Conservation (phyloP, 116 monocot genomes). For the Phalaenopsis hybrid region DNA sequence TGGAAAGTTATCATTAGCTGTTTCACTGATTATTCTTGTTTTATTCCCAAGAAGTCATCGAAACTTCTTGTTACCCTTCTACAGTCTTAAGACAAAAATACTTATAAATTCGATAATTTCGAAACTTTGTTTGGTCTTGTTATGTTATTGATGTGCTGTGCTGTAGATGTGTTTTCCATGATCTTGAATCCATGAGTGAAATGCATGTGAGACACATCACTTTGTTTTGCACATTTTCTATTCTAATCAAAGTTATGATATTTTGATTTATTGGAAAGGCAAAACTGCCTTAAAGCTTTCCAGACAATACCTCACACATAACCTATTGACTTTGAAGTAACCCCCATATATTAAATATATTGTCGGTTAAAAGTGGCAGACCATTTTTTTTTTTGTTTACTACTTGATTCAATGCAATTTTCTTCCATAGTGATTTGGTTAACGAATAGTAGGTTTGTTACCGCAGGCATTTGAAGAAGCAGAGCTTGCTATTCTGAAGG, state of each 20-base stretch:
- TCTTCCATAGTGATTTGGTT: not conserved
- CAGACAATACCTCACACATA: not conserved
- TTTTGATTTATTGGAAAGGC: not conserved
- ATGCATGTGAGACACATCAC: too few relatives aligned
- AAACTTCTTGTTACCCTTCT: too few relatives aligned
- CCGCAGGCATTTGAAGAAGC: constrained; percentile 93
- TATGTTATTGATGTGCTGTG: too few relatives aligned
- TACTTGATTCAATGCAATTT: not conserved
- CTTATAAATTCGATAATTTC: too few relatives aligned
- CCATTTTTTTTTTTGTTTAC: not conserved
- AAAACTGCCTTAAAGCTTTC: not conserved
- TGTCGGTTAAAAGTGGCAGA: not conserved
- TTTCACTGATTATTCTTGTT: too few relatives aligned
- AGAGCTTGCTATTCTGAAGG: constrained; percentile 87
- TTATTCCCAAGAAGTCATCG: too few relatives aligned
- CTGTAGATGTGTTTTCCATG: too few relatives aligned
- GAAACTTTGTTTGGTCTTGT: too few relatives aligned
- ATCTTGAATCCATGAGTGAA: too few relatives aligned
- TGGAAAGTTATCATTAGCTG: too few relatives aligned
- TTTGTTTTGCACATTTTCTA: not conserved
- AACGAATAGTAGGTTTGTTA: not conserved
- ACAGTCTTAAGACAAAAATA: too few relatives aligned
- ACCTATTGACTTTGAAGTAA: not conserved
- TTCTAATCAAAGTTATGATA: not conserved
- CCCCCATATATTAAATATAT: not conserved